phyloP scores from a whole-genome alignment of 306 rosid species.

The Dalbergia oliveri region DNA sequence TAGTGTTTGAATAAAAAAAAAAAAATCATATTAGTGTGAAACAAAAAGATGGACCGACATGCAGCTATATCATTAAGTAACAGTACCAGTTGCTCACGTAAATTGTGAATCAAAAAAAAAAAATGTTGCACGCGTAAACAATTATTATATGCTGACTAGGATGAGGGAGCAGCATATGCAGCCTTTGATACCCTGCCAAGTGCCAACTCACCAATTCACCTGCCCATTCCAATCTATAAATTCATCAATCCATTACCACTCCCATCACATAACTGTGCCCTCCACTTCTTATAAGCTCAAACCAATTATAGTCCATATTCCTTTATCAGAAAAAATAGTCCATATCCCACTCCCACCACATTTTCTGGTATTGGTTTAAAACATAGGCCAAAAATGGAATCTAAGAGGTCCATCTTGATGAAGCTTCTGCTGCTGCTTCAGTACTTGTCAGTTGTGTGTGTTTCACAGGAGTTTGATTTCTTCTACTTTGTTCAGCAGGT shows the following conservation, averaged over 20 bases:
- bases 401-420: conserved; percentile 35
- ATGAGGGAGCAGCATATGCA: not conserved
- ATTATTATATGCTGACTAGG: not conserved
- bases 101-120: not conserved
- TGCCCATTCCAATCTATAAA: conserved; percentile 34
- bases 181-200: not conserved
- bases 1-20: no score
- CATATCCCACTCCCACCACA: not conserved
- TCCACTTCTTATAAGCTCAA: not conserved
- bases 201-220: not conserved
- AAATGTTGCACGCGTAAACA: conserved; percentile 13
- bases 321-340: not conserved
- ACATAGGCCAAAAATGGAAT: conserved; percentile 17
- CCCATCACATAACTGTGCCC: not conserved
- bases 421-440: conserved; percentile 54
- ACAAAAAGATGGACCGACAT: conserved; percentile 31
- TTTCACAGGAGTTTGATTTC: conserved; percentile 62
- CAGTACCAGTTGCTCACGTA: conserved; percentile 20
- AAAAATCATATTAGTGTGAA: not conserved
- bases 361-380: not conserved
- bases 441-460: conserved; percentile 49
- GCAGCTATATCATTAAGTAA: not conserved
- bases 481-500: conserved; percentile 75
- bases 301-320: no score
- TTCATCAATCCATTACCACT: not conserved